Conservation (phyloP, 768 basidiomycete species). For the Boletus tylopilopsis region DNA sequence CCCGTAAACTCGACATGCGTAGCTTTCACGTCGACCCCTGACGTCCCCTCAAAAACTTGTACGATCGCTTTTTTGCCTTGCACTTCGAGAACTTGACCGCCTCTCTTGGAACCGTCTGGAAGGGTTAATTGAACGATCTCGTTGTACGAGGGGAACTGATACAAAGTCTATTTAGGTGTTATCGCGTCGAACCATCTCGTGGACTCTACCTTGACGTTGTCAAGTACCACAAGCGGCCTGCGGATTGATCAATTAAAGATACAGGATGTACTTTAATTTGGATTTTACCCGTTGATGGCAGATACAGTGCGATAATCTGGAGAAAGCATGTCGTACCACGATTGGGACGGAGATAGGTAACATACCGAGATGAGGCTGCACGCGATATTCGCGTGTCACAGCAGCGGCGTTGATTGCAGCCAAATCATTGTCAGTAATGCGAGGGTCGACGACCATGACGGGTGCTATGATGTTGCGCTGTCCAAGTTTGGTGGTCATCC, state of each 20-base stretch:
- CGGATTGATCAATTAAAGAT: slow-evolving; percentile 9
- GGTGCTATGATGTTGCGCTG: not conserved
- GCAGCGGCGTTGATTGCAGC: slow-evolving; percentile 85
- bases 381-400: slow-evolving; percentile 83
- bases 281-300: slow-evolving; percentile 89
- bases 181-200: not conserved
- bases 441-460: slow-evolving; percentile 47
- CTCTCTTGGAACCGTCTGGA: slow-evolving; percentile 91
- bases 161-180: slow-evolving; percentile 13
- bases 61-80: slow-evolving; percentile 99
- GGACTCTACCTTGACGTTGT: slow-evolving; percentile 88
- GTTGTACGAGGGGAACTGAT: slow-evolving; percentile 94
- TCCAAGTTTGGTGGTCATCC: slow-evolving; percentile 8
- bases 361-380: slow-evolving; percentile 84
- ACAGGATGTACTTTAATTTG: not conserved
- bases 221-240: slow-evolving; percentile 92
- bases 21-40: slow-evolving; percentile 94
- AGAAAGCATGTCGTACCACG: slow-evolving; percentile 10
- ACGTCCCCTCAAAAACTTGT: slow-evolving; percentile 98
- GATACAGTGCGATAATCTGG: slow-evolving; percentile 97
- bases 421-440: slow-evolving; percentile 68
- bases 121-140: slow-evolving; percentile 96
- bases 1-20: slow-evolving; percentile 99
- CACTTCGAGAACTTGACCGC: slow-evolving; percentile 97
- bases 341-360: slow-evolving; percentile 4